Percentiles rank a stretch among this genome's conserved stretches.
phyloP scores from a whole-genome alignment of 2,329 filamentous ascomycete species.

The Epichloe brachyelytri region DNA sequence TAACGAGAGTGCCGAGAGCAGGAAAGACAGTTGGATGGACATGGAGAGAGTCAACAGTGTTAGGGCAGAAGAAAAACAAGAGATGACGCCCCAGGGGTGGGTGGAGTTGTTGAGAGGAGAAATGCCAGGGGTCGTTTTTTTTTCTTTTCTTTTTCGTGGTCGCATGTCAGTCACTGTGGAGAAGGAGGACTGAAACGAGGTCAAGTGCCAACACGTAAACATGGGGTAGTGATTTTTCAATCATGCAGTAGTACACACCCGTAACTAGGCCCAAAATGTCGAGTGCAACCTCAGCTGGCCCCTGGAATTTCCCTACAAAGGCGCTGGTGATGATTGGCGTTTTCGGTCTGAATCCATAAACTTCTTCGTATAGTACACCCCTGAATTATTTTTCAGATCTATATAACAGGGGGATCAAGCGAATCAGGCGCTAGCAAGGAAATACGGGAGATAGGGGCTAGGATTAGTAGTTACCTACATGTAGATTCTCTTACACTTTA shows the following conservation, averaged over 20 bases:
- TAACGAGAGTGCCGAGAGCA: slow-evolving; percentile 2
- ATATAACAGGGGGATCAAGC: too few species aligned
- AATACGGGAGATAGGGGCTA: too few species aligned
- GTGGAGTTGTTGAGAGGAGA: not conserved
- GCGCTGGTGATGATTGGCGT: not conserved
- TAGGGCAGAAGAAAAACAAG: not conserved
- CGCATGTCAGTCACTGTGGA: not conserved
- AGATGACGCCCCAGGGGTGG: slow-evolving; percentile 5
- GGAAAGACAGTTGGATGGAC: not conserved
- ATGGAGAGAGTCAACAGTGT: not conserved
- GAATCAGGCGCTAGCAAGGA: too few species aligned
- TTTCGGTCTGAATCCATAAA: too few species aligned
- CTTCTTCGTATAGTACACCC: too few species aligned
- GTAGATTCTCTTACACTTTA: too few species aligned
- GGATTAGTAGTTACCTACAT: too few species aligned
- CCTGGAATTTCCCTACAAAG: not conserved
- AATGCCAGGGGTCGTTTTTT: not conserved
- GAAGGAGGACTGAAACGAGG: slow-evolving; percentile 5
- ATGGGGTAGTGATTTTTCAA: too few species aligned
- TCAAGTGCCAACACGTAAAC: not conserved
- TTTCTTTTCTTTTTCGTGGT: not conserved
- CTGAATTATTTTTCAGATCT: too few species aligned
- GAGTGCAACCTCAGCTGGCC: not conserved
- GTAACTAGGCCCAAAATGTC: not conserved
- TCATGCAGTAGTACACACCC: too few species aligned